These are phyloP conservation scores for Piloderma croceum DNA, from an alignment of 768 basidiomycete genomes.

Conservation along the genomic window DNA sequence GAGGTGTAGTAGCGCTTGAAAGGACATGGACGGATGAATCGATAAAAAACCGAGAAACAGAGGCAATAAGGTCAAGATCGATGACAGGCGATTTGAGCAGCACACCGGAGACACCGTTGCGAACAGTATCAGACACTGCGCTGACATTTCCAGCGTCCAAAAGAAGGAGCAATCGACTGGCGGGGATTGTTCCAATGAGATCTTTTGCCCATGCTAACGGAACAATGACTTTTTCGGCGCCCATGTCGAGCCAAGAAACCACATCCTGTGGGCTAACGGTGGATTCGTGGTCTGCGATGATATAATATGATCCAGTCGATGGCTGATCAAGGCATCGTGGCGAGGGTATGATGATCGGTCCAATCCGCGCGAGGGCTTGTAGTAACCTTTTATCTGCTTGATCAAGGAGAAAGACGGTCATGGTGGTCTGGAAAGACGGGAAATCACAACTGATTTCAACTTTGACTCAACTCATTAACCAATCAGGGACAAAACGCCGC, in stretches of 20 bases:
- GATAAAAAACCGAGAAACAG: slow-evolving; percentile 69
- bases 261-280: slow-evolving; percentile 48
- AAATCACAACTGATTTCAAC: too few relatives aligned
- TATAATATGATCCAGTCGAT: slow-evolving; percentile 37
- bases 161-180: slow-evolving; percentile 68
- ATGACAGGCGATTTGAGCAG: slow-evolving; percentile 69
- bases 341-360: slow-evolving; percentile 60
- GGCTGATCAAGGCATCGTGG: slow-evolving; percentile 24
- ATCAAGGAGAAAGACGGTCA: slow-evolving; percentile 57
- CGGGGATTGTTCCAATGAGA: slow-evolving; percentile 61
- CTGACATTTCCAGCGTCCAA: slow-evolving; percentile 70
- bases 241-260: slow-evolving; percentile 65
- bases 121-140: slow-evolving; percentile 69
- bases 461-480: too few relatives aligned
- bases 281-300: slow-evolving; percentile 50
- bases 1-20: slow-evolving; percentile 40
- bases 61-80: slow-evolving; percentile 71
- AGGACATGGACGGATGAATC: slow-evolving; percentile 61
- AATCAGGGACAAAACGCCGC: too few relatives aligned
- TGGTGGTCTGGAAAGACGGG: too few relatives aligned
- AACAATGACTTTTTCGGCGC: slow-evolving; percentile 76
- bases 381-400: slow-evolving; percentile 43
- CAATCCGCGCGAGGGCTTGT: slow-evolving; percentile 62
- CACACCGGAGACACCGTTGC: slow-evolving; percentile 71
- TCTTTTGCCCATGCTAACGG: slow-evolving; percentile 60